Conservation (phyloP, 192 early-diverging fungal genomes). For the Coemansia sp. region DNA sequence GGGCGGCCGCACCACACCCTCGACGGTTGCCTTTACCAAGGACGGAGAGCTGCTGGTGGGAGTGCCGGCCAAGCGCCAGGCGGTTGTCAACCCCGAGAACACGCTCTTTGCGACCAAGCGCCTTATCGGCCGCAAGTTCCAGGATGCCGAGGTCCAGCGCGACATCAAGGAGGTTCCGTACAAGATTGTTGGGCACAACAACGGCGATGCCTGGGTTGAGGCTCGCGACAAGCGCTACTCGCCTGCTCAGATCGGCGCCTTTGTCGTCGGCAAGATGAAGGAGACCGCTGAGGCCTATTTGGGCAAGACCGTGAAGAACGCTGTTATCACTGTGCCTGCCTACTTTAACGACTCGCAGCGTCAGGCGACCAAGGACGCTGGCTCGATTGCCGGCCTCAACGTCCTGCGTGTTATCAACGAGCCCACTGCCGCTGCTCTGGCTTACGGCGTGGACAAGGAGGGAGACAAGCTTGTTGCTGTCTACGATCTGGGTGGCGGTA, state of each 20-base stretch:
- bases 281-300: conserved; percentile 86
- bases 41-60: conserved; percentile 96
- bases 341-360: conserved; percentile 99
- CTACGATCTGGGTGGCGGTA: conserved; percentile 97
- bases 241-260: conserved; percentile 94
- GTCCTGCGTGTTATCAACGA: conserved; percentile 99
- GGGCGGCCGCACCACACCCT: conserved; percentile 95
- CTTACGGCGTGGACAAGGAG: conserved; percentile 97
- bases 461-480: conserved; percentile 93
- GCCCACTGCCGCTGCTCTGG: conserved; percentile 98
- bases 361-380: conserved; percentile 99
- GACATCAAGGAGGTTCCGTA: conserved; percentile 90
- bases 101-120: conserved; percentile 97
- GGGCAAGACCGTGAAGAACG: conserved; percentile 81
- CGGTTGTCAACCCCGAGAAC: conserved; percentile 98
- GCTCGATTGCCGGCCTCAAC: conserved; percentile 93
- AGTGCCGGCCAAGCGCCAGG: conserved; percentile 96
- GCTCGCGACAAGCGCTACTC: conserved; percentile 93
- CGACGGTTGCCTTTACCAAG: conserved; percentile 93
- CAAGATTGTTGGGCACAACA: conserved; percentile 92
- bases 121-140: conserved; percentile 91
- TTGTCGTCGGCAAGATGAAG: conserved; percentile 99
- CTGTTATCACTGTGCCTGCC: conserved; percentile 96
- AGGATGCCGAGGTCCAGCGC: conserved; percentile 82
- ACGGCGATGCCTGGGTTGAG: conserved; percentile 99